Evolutionary conservation across 140 eudicot species (phyloP), one percentile per base, ranked within the genome.

Genomic region (Erigeron philadelphicus): DNA sequence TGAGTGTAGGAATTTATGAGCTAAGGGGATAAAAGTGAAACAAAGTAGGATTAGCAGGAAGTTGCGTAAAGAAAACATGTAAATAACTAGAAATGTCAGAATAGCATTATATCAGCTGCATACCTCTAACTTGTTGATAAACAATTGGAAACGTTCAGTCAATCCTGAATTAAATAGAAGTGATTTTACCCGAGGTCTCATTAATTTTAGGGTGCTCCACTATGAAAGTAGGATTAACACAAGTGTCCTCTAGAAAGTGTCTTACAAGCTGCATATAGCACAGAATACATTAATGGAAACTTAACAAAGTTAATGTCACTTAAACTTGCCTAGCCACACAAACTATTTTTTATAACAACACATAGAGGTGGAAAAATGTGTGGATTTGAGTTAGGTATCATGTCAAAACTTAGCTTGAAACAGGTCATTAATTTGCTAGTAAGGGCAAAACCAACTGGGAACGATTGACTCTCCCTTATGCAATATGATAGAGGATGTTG

Each of bases 121-220:
- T 78, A 91, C 97, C 73, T 91, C 97, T 44, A 82, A 96, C 84
- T 88, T 88, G 85, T 91, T 91, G 76, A 91, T 72, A 71, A 91
- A 91, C 68, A 91, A 68, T 68, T 85, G 91, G 58, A 88, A 91
- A 7, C 97, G 87, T 71, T 91, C 97, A 1, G 96, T 86, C 73
- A 88, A 71, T 73, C 91, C 87, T 3, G 91, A 86, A 48, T 78
- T 88, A 23, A 91, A 80, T 57, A 89, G 73, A 61, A 88, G 96
- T 90, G 95, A 82, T 86, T 91, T 91, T 23, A 96, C 97, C 54
- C 88, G 66, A 4, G 97, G 97, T 67, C 96, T 85, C 96, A 84
- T 88, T 21, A 66, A 91, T 91, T 83, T 91, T 95, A 2, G 97
- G 97, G 71, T 91, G 97, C 80, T 91, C 84, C 40, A 84, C 86